Evolutionary conservation across 108 stramenopile species (phyloP).

Genomic region (Schizochytrium sp.): DNA sequence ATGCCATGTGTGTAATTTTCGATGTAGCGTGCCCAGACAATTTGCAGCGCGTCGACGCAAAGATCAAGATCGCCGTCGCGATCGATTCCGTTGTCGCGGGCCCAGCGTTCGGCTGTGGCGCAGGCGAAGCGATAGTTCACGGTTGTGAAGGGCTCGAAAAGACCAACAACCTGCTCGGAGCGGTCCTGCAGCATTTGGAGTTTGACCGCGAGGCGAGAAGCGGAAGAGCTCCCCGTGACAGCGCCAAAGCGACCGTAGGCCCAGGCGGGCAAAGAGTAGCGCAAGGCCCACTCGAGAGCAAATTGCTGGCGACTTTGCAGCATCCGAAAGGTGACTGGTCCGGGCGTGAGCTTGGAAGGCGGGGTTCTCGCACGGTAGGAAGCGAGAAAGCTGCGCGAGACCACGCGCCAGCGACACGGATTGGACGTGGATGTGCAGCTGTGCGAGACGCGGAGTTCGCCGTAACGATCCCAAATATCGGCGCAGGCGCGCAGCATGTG

Average conservation of each 20-base stretch:
- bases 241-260: background rate
- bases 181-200: background rate
- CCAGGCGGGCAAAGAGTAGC: background rate
- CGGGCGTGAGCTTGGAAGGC: background rate
- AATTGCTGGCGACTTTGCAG: conserved; percentile 3
- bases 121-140: background rate
- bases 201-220: background rate
- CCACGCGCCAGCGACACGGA: background rate
- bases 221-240: background rate
- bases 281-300: background rate
- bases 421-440: conserved; percentile 14
- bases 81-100: background rate
- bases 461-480: background rate
- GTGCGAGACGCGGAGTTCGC: background rate
- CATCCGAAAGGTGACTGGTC: conserved; percentile 4
- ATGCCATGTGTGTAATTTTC: background rate
- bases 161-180: background rate
- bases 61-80: background rate
- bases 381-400: background rate
- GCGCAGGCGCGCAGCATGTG: conserved; percentile 14
- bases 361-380: background rate
- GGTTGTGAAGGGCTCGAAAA: background rate
- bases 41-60: background rate
- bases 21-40: background rate
- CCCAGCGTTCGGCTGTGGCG: background rate